Base-by-base conservation (phyloP, 768 basidiomycete genomes). In the Agaricus subrufescens region DNA sequence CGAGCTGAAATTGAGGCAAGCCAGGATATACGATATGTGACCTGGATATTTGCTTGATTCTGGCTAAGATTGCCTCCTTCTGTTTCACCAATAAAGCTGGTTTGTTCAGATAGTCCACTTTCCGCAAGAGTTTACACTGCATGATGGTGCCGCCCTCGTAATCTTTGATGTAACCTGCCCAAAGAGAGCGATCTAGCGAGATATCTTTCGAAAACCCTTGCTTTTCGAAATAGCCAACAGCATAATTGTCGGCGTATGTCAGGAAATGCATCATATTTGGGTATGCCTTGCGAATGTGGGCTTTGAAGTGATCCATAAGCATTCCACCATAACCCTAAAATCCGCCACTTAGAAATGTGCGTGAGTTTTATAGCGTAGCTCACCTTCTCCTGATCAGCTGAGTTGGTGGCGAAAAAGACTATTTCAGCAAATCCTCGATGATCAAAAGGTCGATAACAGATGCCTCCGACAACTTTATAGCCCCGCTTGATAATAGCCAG, bases 121-220 rank as follows among this genome's bases (percentile, higher is more conserved):
- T 92, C 50, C 81, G 85, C n/a, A 99, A 71, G 91, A 99, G 88
- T 5, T 88, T 88, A 66, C 97, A 99, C 69, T 95, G 92, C 95
- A 99, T 98, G 73, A 98, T 94, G 45, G 96, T 99, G 15, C 93
- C 95, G 40, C 96, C 96, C 70, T 99, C 97, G 71, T 99, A 99
- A 69, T 99, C 97, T 69, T 98, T 99, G 84, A 99, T 98, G 70
- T 99, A 98, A 10, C 95, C 97, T 0, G 96, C 95, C 97, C 97
- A 99, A 7, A 88, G 78, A 1, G 89, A 84, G 44, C 95, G 82
- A 58, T 88, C 87, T n/a, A 97, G 80, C 0, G 89, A 88, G 59
- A 99, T 96, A 56, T 98, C 95, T 69, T 98, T 98, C 5, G 93
- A 91, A 71, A 99, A 99, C 0, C 97, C 97, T 75, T 98, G 97